Conservation (phyloP, 805 yeast genomes). For the Candida succiphila region DNA sequence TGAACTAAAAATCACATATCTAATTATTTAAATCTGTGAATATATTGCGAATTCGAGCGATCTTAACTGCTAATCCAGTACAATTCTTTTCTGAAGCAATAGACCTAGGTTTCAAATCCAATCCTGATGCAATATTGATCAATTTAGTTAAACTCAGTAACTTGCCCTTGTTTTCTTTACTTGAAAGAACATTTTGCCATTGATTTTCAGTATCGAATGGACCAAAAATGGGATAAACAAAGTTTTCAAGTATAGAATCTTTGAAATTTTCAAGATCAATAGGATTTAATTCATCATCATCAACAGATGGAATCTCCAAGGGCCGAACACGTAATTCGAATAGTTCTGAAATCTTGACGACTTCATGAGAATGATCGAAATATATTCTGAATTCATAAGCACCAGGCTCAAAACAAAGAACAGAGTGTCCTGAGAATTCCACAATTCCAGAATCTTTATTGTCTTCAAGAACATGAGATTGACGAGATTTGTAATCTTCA, state of each 20-base stretch:
- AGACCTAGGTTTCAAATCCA: slow-evolving; percentile 30
- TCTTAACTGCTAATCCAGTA: slow-evolving; percentile 13
- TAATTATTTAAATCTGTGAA: slow-evolving; percentile 4
- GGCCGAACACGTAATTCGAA: slow-evolving; percentile 44
- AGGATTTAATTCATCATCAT: background rate
- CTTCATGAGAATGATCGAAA: slow-evolving; percentile 56
- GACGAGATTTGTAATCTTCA: background rate
- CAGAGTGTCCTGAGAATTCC: slow-evolving; percentile 35
- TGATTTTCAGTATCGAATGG: slow-evolving; percentile 5
- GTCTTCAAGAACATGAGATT: background rate
- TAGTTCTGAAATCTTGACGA: slow-evolving; percentile 53
- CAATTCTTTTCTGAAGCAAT: slow-evolving; percentile 29
- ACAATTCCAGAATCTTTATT: slow-evolving; percentile 29
- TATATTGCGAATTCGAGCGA: slow-evolving; percentile 18
- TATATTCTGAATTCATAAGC: slow-evolving; percentile 70
- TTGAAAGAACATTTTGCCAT: slow-evolving; percentile 2
- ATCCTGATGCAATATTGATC: slow-evolving; percentile 16
- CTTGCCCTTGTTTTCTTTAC: slow-evolving; percentile 10
- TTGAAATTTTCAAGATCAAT: too few species aligned
- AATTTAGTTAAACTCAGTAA: slow-evolving; percentile 11
- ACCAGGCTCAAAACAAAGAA: slow-evolving; percentile 58
- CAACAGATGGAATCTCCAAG: slow-evolving; percentile 22
- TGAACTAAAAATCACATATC: background rate
- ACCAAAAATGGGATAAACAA: slow-evolving; percentile 24
- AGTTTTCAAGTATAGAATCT: slow-evolving; percentile 22